Percentiles rank a stretch among this genome's conserved stretches.
phyloP scores from a whole-genome alignment of 805 yeast species.

The Vanderwaltozyma tropicalis region DNA sequence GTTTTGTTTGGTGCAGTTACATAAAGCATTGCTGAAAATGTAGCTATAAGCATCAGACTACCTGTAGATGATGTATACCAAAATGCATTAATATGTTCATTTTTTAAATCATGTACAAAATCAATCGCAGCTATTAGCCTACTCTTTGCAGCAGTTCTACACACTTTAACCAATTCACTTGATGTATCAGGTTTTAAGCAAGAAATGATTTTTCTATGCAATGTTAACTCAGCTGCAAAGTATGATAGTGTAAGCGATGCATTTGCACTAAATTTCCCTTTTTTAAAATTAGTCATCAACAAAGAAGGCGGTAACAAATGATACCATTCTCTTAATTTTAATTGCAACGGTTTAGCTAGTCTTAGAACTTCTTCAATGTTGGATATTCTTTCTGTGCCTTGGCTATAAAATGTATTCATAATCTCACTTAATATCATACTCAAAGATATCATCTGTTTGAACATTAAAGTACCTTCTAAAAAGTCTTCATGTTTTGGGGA shows the following conservation, averaged over 20 bases:
- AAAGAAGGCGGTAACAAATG: conserved; percentile 56
- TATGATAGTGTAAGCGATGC: conserved; percentile 77
- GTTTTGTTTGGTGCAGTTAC: conserved; percentile 53
- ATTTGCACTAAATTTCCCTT: conserved; percentile 57
- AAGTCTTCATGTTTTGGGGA: conserved; percentile 40
- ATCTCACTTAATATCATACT: conserved; percentile 64
- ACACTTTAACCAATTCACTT: conserved; percentile 48
- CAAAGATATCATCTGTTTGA: conserved; percentile 55
- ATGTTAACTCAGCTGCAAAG: conserved; percentile 79
- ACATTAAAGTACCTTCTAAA: conserved; percentile 58
- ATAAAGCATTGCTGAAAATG: conserved; percentile 74
- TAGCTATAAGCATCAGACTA: conserved; percentile 73
- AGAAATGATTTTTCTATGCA: conserved; percentile 69
- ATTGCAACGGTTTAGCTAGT: conserved; percentile 72
- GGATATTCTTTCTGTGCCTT: conserved; percentile 48
- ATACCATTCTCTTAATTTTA: conserved; percentile 64
- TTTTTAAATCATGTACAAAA: conserved; percentile 61
- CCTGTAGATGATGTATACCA: conserved; percentile 81
- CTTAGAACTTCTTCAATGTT: conserved; percentile 59
- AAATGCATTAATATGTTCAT: conserved; percentile 77
- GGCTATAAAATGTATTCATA: conserved; percentile 59
- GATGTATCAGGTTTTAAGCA: conserved; percentile 38
- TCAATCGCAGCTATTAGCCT: conserved; percentile 75
- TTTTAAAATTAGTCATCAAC: conserved; percentile 51
- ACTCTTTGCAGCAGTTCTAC: conserved; percentile 78